Base-by-base conservation (phyloP, 495 filamentous ascomycete species). In the Neurospora tetrasperma region DNA sequence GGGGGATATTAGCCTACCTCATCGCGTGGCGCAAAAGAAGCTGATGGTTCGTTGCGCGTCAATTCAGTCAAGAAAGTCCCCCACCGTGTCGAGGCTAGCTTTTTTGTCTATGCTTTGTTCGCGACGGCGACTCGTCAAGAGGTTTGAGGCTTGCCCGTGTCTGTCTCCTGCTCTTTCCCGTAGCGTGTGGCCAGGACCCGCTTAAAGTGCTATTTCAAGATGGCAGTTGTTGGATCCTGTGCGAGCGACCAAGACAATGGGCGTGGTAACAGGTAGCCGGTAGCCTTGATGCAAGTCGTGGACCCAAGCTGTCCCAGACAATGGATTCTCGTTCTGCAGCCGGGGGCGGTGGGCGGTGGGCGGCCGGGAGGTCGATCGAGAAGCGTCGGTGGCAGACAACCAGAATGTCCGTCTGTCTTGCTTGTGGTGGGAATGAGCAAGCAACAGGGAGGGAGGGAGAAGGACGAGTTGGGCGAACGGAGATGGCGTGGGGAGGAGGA, bases 111-210 rank as follows among this genome's bases (percentile, higher is more conserved):
- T 68, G 42, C 43, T 75, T 71, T 73, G 73, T 73, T 75, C 69
- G 68, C 71, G 54, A 70, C 40, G 71, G 54, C 54, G 54, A 14
- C 54, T 35, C 23, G 54, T 31, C 27, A 8, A 2, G 14, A 35
- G 54, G 27, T 35, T 62, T 23, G 54, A 31, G 54, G 54, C 12
- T 35, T 62, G 23, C 23, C 23, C 23, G 76, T 69, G 72, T 71
- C 73, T 42, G 35, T 75, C 70, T 75, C 71, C 68, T 75, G 72
- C 69, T 73, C 31, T 40, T 59, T 74, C 72, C 72, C 72, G 74
- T 71, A 69, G 74, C 70, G 75, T 62, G 73, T 77, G 66, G 74
- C 75, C 74, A 70, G 71, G 74, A 74, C 75, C 75, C 75, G 76
- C 73, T 76, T 66, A 14, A 54, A 27, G 20, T 71, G 48, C 31